A percentile compares a stretch with the other conserved stretches of the same genome.
These are phyloP conservation scores for Tephrocybe sp. DNA, from an alignment of 768 basidiomycete species.

Conservation along the genomic window DNA sequence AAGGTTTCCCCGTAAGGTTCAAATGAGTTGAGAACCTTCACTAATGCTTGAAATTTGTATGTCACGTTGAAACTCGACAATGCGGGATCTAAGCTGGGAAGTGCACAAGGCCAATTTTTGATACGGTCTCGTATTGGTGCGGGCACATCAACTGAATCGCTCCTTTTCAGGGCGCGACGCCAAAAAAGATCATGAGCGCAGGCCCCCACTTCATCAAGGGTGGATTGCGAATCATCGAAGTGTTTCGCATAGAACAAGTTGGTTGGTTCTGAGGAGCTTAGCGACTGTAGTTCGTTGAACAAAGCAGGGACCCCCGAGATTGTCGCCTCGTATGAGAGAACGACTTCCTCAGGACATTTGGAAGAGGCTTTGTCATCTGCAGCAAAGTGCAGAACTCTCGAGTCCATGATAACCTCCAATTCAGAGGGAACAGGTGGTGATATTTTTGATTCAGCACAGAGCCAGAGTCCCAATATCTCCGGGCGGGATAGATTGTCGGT, in stretches of 20 bases:
- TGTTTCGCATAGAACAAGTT: slow-evolving; percentile 33
- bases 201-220: slow-evolving; percentile 55
- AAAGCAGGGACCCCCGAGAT: slow-evolving; percentile 37
- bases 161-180: slow-evolving; percentile 49
- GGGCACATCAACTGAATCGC: slow-evolving; percentile 23
- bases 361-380: slow-evolving; percentile 31
- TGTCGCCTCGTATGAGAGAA: slow-evolving; percentile 53
- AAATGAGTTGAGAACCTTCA: slow-evolving; percentile 59
- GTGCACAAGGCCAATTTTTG: slow-evolving; percentile 61
- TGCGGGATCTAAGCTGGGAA: slow-evolving; percentile 59
- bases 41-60: slow-evolving; percentile 61
- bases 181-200: slow-evolving; percentile 74
- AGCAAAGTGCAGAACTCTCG: slow-evolving; percentile 38
- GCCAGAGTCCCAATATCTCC: slow-evolving; percentile 41
- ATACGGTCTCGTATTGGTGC: slow-evolving; percentile 38
- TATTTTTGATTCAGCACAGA: slow-evolving; percentile 23
- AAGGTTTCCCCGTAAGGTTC: slow-evolving; percentile 55
- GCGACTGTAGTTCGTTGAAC: slow-evolving; percentile 44
- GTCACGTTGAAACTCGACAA: slow-evolving; percentile 68
- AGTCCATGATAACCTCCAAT: slow-evolving; percentile 39
- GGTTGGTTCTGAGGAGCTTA: slow-evolving; percentile 37
- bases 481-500: slow-evolving; percentile 37
- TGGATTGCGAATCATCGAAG: slow-evolving; percentile 47
- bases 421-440: slow-evolving; percentile 32
- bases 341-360: slow-evolving; percentile 47